Percentiles rank a stretch among this genome's conserved stretches.
Evolutionary conservation across 2,329 filamentous ascomycete species (phyloP).

Genomic region (Fonsecaea nubica): DNA sequence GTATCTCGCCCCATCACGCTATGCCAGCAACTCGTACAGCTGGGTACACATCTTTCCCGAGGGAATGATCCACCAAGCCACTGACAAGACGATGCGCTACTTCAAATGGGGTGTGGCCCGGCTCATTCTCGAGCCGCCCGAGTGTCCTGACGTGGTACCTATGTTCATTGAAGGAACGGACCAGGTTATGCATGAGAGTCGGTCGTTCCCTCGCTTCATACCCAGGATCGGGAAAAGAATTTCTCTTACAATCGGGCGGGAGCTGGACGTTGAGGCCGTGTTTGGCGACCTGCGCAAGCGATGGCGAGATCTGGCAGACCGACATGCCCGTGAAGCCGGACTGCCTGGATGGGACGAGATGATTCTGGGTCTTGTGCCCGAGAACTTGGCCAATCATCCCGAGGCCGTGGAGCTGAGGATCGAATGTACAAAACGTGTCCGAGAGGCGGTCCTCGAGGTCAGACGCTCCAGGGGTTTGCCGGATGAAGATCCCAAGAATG

Average conservation of each 20-base stretch:
- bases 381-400: constrained; percentile 69
- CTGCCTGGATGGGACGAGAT: constrained; percentile 35
- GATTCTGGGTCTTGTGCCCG: constrained; percentile 64
- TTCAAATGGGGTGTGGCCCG: constrained; percentile 98
- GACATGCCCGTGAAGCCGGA: constrained; percentile 32
- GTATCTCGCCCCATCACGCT: constrained; percentile 75
- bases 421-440: constrained; percentile 78
- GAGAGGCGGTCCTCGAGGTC: constrained; percentile 80
- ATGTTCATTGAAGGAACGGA: constrained; percentile 95
- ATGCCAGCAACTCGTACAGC: constrained; percentile 70
- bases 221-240: constrained; percentile 76
- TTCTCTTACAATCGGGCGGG: constrained; percentile 78
- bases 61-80: constrained; percentile 84
- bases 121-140: constrained; percentile 86
- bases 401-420: constrained; percentile 79
- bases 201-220: constrained; percentile 78
- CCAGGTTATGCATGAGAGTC: constrained; percentile 83
- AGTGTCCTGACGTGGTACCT: constrained; percentile 85
- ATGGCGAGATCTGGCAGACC: constrained; percentile 70
- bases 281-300: constrained; percentile 78
- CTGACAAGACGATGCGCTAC: constrained; percentile 79
- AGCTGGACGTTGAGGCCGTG: constrained; percentile 71
- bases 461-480: constrained; percentile 73
- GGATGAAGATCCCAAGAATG: constrained; percentile 79
- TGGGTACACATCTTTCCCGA: constrained; percentile 98